Evolutionary conservation across 805 yeast species (phyloP).

Genomic region (Candida tallmaniae): DNA sequence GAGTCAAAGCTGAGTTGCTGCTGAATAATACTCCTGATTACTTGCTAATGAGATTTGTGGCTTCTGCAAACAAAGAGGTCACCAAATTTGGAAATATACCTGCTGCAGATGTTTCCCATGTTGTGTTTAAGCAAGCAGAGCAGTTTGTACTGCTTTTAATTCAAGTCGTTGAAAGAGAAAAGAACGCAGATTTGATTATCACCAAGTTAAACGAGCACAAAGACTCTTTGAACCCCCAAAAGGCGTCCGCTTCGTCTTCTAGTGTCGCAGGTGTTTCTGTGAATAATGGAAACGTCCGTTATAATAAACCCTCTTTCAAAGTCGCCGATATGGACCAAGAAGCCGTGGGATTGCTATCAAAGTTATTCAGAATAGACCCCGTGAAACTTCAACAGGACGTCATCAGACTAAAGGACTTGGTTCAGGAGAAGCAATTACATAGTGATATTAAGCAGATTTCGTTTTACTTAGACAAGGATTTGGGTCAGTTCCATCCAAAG

Average conservation of each 20-base stretch:
- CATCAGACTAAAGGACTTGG: slow-evolving; percentile 32
- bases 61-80: slow-evolving; percentile 49
- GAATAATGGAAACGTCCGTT: slow-evolving; percentile 20
- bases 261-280: not conserved
- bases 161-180: slow-evolving; percentile 32
- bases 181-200: slow-evolving; percentile 32
- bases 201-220: slow-evolving; percentile 42
- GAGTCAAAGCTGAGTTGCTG: slow-evolving; percentile 27
- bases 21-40: slow-evolving; percentile 38
- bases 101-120: slow-evolving; percentile 24
- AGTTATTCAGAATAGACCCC: slow-evolving; percentile 47
- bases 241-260: not conserved
- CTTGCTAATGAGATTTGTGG: slow-evolving; percentile 48
- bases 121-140: slow-evolving; percentile 34
- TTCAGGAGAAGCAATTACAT: slow-evolving; percentile 36
- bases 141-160: slow-evolving; percentile 35
- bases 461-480: slow-evolving; percentile 33
- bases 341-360: slow-evolving; percentile 33
- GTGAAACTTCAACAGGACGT: slow-evolving; percentile 53
- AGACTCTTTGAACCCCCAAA: slow-evolving; percentile 28
- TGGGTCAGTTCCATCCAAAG: slow-evolving; percentile 34
- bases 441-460: slow-evolving; percentile 31
- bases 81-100: slow-evolving; percentile 35
- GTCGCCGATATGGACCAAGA: slow-evolving; percentile 53
- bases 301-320: slow-evolving; percentile 47